Conservation (phyloP, 2,329 filamentous ascomycete species). For the Fusarium falciforme region DNA sequence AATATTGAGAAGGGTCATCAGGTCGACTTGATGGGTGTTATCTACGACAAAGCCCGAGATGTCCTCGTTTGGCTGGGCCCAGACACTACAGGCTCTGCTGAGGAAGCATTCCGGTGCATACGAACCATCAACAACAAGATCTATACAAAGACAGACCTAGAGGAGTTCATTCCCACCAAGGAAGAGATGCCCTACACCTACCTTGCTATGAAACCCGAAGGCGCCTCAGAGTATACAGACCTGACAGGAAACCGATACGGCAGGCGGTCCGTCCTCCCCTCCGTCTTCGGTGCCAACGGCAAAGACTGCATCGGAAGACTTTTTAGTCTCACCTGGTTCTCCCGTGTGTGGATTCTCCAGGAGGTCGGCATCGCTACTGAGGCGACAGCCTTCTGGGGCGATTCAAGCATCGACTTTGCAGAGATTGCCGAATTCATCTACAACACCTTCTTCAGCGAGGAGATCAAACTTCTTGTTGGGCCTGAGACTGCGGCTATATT, state of each 20-base stretch:
- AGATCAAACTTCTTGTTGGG: neutral
- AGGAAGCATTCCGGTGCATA: slow-evolving; percentile 11
- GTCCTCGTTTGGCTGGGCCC: slow-evolving; percentile 18
- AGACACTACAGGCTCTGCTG: neutral
- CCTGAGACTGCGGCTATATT: neutral
- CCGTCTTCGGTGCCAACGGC: neutral
- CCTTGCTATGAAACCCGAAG: neutral
- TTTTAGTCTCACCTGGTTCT: slow-evolving; percentile 10
- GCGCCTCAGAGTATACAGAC: neutral
- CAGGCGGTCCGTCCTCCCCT: neutral
- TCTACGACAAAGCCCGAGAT: slow-evolving; percentile 6
- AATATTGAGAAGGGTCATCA: slow-evolving; percentile 10
- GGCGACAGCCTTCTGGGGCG: slow-evolving; percentile 11
- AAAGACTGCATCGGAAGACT: neutral
- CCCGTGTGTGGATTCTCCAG: slow-evolving; percentile 9
- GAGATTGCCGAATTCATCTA: slow-evolving; percentile 13
- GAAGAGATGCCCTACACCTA: neutral
- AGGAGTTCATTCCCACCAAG: neutral
- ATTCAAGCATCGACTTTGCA: slow-evolving; percentile 3
- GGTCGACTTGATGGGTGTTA: slow-evolving; percentile 16
- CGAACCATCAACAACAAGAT: slow-evolving; percentile 10
- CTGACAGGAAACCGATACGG: neutral
- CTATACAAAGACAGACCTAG: neutral
- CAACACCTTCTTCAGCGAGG: slow-evolving; percentile 2
- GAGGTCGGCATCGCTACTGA: slow-evolving; percentile 2